Evolutionary conservation across 495 filamentous ascomycete genomes (phyloP).

Genomic region (Sabuloglossum arenarium): DNA sequence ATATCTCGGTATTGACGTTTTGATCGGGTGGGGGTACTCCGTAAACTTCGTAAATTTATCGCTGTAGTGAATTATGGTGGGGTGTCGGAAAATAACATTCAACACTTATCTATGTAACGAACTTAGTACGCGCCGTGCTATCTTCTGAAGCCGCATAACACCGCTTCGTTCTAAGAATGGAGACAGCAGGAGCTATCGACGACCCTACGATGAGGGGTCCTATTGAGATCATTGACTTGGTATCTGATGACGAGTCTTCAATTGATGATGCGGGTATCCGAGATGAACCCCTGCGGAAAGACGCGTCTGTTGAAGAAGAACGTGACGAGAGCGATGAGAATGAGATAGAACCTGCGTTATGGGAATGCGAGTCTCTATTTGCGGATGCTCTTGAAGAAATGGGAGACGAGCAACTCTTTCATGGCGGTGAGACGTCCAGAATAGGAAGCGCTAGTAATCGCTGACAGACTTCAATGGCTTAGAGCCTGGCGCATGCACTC

Average conservation of each 20-base stretch:
- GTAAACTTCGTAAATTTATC: no score
- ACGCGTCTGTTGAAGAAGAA: neutral
- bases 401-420: constrained; percentile 4
- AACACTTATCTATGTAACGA: no score
- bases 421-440: neutral
- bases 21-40: no score
- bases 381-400: constrained; percentile 7
- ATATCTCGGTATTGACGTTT: no score
- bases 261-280: neutral
- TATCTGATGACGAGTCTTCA: neutral
- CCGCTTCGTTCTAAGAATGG: neutral
- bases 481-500: constrained; percentile 37
- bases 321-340: neutral
- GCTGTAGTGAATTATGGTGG: no score
- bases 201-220: neutral
- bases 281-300: neutral
- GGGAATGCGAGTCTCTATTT: constrained; percentile 8
- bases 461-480: neutral
- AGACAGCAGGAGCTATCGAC: neutral
- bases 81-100: no score
- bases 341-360: constrained; percentile 1
- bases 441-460: neutral
- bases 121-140: neutral
- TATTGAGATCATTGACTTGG: neutral
- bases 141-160: neutral